phyloP scores from a whole-genome alignment of 768 basidiomycete species.

The Trametes coccinea region DNA sequence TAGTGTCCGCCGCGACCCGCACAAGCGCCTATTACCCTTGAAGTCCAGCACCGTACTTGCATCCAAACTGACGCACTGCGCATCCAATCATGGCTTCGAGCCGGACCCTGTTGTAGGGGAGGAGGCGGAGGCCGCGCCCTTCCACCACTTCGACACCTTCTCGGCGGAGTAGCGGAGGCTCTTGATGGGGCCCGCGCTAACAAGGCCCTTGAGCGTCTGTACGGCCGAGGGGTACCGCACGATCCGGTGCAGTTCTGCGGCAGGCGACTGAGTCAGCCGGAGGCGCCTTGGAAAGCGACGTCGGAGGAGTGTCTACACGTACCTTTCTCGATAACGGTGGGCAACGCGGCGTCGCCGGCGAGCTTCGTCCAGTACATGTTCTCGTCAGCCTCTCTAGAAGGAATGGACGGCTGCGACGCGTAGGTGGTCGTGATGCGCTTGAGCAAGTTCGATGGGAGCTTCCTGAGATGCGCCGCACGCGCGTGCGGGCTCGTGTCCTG shows the following conservation, averaged over 20 bases:
- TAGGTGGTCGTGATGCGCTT: conserved; percentile 54
- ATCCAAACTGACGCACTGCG: background rate
- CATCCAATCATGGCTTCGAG: background rate
- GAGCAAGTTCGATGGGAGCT: conserved; percentile 73
- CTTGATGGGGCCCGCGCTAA: conserved; percentile 80
- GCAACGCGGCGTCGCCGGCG: conserved; percentile 62
- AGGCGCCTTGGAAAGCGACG: background rate
- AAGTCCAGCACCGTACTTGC: background rate
- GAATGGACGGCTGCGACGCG: conserved; percentile 36
- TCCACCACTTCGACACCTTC: conserved; percentile 89
- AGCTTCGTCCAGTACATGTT: conserved; percentile 72
- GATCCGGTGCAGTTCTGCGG: conserved; percentile 70
- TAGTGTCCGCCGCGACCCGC: conserved; percentile 14
- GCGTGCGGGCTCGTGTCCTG: conserved; percentile 76
- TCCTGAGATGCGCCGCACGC: conserved; percentile 70
- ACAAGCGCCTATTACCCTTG: background rate
- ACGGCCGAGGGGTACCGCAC: conserved; percentile 82
- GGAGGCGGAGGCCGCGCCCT: conserved; percentile 12
- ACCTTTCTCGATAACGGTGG: conserved; percentile 56
- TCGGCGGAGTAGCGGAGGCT: conserved; percentile 70
- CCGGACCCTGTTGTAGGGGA: background rate
- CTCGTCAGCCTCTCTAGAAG: conserved; percentile 62
- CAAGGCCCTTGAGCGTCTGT: conserved; percentile 83
- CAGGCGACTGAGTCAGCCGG: background rate
- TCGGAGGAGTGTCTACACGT: background rate